Evolutionary conservation across 1,139 yeast species (phyloP).

Genomic region (Arxiozyma telluris): DNA sequence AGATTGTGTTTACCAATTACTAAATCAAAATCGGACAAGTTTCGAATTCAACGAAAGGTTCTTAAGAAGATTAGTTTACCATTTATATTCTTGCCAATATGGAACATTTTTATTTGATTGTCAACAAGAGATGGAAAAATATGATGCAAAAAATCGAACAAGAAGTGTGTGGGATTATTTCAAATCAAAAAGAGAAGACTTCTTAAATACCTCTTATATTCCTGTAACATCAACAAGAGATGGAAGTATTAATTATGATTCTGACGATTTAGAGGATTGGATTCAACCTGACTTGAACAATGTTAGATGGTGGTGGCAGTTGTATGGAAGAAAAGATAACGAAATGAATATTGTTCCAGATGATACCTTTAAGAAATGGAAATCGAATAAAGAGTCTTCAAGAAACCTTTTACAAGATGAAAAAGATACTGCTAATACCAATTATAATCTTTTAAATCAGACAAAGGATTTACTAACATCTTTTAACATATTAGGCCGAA

Average conservation of each 20-base stretch:
- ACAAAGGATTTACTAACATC: constrained; percentile 6
- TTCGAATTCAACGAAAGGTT: constrained; percentile 90
- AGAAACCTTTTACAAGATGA: not conserved
- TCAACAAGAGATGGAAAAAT: constrained; percentile 50
- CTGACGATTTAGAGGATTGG: constrained; percentile 38
- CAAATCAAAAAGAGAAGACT: constrained; percentile 64
- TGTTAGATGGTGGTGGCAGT: constrained; percentile 81
- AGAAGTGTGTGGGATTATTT: constrained; percentile 93
- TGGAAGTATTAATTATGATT: not conserved
- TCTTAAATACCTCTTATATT: constrained; percentile 44
- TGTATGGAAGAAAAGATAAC: constrained; percentile 66
- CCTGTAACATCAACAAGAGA: not conserved
- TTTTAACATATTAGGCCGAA: constrained; percentile 3
- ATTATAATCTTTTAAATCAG: constrained; percentile 1
- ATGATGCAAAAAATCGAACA: constrained; percentile 41
- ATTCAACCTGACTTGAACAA: constrained; percentile 59
- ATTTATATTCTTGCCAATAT: constrained; percentile 86
- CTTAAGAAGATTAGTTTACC: constrained; percentile 73
- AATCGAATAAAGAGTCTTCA: not conserved
- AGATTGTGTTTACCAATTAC: constrained; percentile 77
- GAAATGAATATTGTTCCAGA: constrained; percentile 54
- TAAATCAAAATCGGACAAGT: constrained; percentile 56
- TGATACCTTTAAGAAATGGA: constrained; percentile 1
- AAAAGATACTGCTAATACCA: not conserved
- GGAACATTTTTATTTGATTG: constrained; percentile 79